Evolutionary conservation across 2,329 filamentous ascomycete genomes (phyloP), one percentile per base, ranked within the genome.

Genomic region (Penicillium griseofulvum): DNA sequence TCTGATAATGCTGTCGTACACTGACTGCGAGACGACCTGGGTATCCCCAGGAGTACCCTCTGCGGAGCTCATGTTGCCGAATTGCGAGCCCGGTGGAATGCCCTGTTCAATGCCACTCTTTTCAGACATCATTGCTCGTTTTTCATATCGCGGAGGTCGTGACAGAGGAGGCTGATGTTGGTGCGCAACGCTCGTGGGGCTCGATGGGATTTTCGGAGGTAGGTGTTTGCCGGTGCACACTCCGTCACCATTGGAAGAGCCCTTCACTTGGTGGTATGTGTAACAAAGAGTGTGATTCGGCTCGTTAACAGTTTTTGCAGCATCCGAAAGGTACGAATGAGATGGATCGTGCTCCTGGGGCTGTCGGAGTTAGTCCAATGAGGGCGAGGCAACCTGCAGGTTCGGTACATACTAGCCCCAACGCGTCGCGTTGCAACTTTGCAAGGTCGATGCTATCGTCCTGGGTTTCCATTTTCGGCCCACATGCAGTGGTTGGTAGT

Each of bases 11-110:
- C 66, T 68, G 52, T 78, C 75, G 49, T 72, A 76, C 22, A 75
- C 70, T 12, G 76, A 77, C 53, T 76, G 76, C 5, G 76, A 78
- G 39, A 79, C 66, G 16, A 73, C 70, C 61, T 78, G 76, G 10
- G 76, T 79, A 56, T 77, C 75, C 22, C 72, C 70, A 24, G 72
- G 68, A 4, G 64, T 62, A 42, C 65, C 66, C n/a, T 71, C 69
- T 28, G 65, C 66, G 22, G 68, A 68, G 34, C 63, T 67, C 72
- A 76, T 76, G 44, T 68, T 71, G 33, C 52, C 58, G 33, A 52
- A 22, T 33, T 63, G 65, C 29, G 63, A 63, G 8, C 63, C 62
- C 9, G 65, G 53, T 5, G 63, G 28, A 58, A 44, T 50, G 45
- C 43, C 57, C 56, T 31, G 55, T 38, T 57, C 59, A 51, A 34